Conservation (phyloP, 176 grass and related monocot genomes). For the Microstegium vimineum region DNA sequence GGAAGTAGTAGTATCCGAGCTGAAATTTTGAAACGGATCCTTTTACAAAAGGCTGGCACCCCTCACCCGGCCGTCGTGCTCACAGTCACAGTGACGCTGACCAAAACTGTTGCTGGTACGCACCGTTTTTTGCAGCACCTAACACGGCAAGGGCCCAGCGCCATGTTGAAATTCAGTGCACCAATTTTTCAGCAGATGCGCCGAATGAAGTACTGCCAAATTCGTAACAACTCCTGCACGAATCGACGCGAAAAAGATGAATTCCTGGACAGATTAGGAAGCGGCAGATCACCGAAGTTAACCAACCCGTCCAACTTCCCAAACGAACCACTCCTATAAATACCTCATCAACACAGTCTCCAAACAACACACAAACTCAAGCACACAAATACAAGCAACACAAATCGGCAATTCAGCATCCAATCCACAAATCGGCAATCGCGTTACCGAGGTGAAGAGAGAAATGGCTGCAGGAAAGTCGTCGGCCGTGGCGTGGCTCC, state of each 20-base stretch:
- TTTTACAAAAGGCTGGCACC: not conserved
- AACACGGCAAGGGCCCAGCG: conserved; percentile 11
- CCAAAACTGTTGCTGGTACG: not conserved
- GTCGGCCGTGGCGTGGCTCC: not conserved
- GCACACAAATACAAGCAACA: not conserved
- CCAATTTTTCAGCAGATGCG: not conserved
- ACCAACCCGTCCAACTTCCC: conserved; percentile 14
- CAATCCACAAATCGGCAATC: not conserved
- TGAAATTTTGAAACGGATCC: no score
- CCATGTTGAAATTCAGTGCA: not conserved
- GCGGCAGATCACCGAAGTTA: conserved; percentile 30
- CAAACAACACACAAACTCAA: not conserved
- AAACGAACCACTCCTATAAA: conserved; percentile 9
- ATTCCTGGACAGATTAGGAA: conserved; percentile 25
- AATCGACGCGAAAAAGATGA: not conserved
- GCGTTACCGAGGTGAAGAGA: not conserved
- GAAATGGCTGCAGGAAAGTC: conserved; percentile 15
- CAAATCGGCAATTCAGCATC: not conserved
- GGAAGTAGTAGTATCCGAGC: not conserved
- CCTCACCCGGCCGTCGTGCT: not conserved
- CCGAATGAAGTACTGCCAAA: no score
- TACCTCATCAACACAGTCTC: not conserved
- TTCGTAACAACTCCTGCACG: not conserved
- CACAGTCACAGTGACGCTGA: not conserved
- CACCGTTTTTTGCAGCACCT: not conserved